These are phyloP conservation scores for Thelonectria olida DNA, from an alignment of 2,329 filamentous ascomycete genomes.

Conservation along the genomic window DNA sequence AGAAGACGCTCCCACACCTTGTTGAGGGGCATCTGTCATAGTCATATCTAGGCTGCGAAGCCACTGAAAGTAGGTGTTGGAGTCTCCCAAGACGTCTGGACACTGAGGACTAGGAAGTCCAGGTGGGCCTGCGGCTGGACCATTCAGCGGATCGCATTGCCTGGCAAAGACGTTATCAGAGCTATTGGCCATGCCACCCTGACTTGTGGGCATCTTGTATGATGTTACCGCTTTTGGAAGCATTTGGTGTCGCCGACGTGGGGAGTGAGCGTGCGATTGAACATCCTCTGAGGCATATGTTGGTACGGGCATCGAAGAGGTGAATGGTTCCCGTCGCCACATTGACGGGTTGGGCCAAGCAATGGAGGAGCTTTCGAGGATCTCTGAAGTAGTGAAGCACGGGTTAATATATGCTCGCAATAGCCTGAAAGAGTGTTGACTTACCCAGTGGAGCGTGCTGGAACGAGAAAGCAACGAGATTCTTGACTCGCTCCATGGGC, in stretches of 20 bases:
- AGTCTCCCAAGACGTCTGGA: conserved; percentile 33
- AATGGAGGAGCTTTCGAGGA: conserved; percentile 77
- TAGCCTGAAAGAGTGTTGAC: conserved; percentile 31
- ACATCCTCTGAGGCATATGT: conserved; percentile 55
- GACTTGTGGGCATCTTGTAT: conserved; percentile 6
- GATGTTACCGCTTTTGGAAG: background rate
- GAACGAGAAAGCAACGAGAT: conserved; percentile 82
- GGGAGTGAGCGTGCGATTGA: conserved; percentile 72
- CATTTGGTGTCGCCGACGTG: conserved; percentile 47
- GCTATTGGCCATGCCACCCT: background rate
- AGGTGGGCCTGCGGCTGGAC: background rate
- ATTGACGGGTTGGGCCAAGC: conserved; percentile 82
- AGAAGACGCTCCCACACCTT: background rate
- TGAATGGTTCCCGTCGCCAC: conserved; percentile 65
- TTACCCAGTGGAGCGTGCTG: conserved; percentile 83
- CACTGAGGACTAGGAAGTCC: background rate
- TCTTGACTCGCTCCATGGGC: conserved; percentile 74
- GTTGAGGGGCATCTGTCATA: conserved; percentile 12
- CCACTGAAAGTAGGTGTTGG: conserved; percentile 43
- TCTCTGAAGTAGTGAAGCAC: conserved; percentile 52
- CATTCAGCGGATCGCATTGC: background rate
- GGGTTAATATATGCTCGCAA: background rate
- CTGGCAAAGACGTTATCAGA: background rate
- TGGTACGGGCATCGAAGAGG: conserved; percentile 52
- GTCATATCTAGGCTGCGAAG: conserved; percentile 31